A percentile compares a stretch with the other conserved stretches of the same genome.
Conservation (phyloP, 306 rosid genomes). For the Cucumis melo region DNA sequence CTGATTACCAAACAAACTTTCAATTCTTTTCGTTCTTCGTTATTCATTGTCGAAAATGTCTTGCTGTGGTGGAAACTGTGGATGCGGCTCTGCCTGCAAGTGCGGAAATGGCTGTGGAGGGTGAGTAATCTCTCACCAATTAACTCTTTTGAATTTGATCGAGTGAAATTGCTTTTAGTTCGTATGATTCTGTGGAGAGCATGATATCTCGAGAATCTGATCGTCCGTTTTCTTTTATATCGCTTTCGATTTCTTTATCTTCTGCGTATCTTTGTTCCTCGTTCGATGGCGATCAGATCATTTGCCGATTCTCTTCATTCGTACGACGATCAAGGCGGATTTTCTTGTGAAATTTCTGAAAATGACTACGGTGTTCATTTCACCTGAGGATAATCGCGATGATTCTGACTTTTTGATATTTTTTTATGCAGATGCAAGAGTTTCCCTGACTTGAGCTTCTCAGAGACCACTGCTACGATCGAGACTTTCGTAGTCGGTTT, state of each 20-base stretch:
- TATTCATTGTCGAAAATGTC: slow-evolving; percentile 4
- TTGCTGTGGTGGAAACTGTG: slow-evolving; percentile 15
- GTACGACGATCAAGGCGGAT: background rate
- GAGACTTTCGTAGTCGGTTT: slow-evolving; percentile 39
- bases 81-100: slow-evolving; percentile 1
- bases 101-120: slow-evolving; percentile 13
- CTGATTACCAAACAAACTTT: background rate
- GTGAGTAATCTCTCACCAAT: background rate
- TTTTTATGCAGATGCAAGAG: slow-evolving; percentile 30
- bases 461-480: slow-evolving; percentile 16
- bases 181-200: background rate
- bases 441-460: slow-evolving; percentile 39
- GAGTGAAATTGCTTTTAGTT: background rate
- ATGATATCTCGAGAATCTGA: background rate
- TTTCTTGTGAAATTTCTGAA: too few relatives aligned
- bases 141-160: background rate
- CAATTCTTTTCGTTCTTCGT: background rate
- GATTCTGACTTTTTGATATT: background rate
- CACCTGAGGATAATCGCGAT: background rate
- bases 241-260: background rate
- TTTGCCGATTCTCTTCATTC: background rate
- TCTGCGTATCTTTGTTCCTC: background rate
- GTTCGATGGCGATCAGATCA: background rate
- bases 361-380: background rate
- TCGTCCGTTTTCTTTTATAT: background rate